Evolutionary conservation across 257 asterid genomes (phyloP).

Genomic region (Ehretia macrophylla): DNA sequence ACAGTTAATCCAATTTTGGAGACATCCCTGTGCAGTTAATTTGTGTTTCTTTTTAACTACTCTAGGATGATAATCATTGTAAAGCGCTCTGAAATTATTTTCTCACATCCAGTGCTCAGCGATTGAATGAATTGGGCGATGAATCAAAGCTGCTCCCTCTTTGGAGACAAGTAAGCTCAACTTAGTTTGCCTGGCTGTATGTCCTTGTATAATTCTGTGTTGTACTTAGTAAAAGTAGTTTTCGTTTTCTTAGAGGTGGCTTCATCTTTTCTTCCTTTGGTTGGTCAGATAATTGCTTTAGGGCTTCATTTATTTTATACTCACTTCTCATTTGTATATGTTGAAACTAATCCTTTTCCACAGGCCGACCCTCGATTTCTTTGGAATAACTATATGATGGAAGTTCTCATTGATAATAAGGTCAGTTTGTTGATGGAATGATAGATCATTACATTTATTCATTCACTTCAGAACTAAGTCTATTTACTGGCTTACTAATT

Average conservation of each 20-base stretch:
- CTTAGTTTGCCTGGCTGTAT: background rate
- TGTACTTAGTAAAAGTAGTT: background rate
- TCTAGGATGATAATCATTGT: background rate
- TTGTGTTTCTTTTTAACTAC: no score
- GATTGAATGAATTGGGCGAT: slow-evolving; percentile 80
- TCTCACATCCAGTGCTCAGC: slow-evolving; percentile 54
- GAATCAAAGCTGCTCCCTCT: slow-evolving; percentile 94
- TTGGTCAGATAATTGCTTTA: slow-evolving; percentile 3
- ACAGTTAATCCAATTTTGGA: no score
- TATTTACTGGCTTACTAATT: slow-evolving; percentile 17
- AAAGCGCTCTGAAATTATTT: background rate
- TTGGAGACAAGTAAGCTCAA: slow-evolving; percentile 84
- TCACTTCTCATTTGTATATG: slow-evolving; percentile 9
- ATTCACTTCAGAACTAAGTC: background rate
- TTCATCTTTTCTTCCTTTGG: background rate
- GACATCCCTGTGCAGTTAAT: no score
- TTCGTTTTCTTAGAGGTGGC: background rate
- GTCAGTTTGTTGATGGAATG: slow-evolving; percentile 28
- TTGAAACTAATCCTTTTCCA: slow-evolving; percentile 9
- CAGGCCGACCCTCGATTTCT: slow-evolving; percentile 94
- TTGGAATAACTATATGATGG: slow-evolving; percentile 90
- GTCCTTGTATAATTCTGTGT: background rate
- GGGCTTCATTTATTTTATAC: background rate
- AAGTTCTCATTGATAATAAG: slow-evolving; percentile 83
- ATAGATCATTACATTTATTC: background rate